Evolutionary conservation across 495 filamentous ascomycete genomes (phyloP).

Genomic region (Penicillium samsonianum): DNA sequence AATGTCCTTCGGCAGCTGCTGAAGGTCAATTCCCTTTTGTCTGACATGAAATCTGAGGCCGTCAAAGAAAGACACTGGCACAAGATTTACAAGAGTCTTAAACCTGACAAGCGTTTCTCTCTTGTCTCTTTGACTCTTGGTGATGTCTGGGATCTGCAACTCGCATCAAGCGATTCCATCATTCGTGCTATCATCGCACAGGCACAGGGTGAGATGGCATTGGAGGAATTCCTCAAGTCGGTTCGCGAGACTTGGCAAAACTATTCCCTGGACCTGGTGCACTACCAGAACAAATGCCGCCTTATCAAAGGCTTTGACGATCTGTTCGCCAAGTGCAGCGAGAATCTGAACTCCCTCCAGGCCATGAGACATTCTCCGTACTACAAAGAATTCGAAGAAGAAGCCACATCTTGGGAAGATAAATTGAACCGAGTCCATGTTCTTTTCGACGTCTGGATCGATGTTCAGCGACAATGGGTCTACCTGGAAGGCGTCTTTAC

Average conservation of each 20-base stretch:
- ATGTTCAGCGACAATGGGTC: constrained; percentile 99
- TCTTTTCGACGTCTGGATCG: constrained; percentile 98
- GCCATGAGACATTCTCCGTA: constrained; percentile 99
- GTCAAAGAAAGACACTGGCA: constrained; percentile 95
- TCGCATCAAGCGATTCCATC: constrained; percentile 78
- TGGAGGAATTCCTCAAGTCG: constrained; percentile 96
- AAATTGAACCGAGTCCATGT: constrained; percentile 96
- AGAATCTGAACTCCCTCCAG: constrained; percentile 95
- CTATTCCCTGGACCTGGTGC: constrained; percentile 90
- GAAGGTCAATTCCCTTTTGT: constrained; percentile 84
- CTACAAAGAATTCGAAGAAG: constrained; percentile 98
- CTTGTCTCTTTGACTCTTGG: constrained; percentile 91
- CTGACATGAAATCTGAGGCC: constrained; percentile 94
- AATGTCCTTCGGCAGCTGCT: constrained; percentile 81
- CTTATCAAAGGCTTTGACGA: constrained; percentile 98
- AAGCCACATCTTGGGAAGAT: constrained; percentile 95
- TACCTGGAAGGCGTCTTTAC: constrained; percentile 99
- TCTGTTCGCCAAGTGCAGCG: constrained; percentile 96
- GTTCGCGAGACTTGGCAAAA: constrained; percentile 96
- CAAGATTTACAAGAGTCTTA: constrained; percentile 93
- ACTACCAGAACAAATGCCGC: constrained; percentile 96
- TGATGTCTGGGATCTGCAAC: constrained; percentile 96
- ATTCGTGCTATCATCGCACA: constrained; percentile 92
- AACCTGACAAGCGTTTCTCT: constrained; percentile 86
- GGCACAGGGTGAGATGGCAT: constrained; percentile 96